phyloP scores from a whole-genome alignment of 768 basidiomycete species.

The Kwoniella sp. region DNA sequence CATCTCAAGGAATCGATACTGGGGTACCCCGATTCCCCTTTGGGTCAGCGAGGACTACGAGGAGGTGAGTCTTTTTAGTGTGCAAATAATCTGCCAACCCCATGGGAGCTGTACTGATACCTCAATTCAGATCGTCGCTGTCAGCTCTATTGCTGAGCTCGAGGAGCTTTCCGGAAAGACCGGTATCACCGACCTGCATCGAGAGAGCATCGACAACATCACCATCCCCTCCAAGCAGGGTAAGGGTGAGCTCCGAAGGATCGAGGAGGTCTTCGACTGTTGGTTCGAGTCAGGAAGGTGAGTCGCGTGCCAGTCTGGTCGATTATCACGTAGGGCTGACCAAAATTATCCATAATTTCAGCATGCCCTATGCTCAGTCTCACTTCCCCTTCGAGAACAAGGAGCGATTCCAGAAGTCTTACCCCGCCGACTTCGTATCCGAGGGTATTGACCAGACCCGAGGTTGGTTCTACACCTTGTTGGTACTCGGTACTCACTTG shows the following conservation, averaged over 20 bases:
- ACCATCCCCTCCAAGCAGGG: constrained; percentile 90
- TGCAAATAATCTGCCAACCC: neutral
- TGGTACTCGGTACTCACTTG: constrained; percentile 93
- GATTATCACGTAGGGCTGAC: neutral
- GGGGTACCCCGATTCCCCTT: constrained; percentile 96
- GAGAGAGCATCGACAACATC: constrained; percentile 93
- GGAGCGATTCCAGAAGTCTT: constrained; percentile 76
- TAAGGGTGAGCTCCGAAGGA: constrained; percentile 78
- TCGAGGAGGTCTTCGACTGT: constrained; percentile 99
- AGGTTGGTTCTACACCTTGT: constrained; percentile 98
- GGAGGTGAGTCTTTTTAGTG: constrained; percentile 70
- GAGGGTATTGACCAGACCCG: constrained; percentile 99
- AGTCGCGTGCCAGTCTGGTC: constrained; percentile 33
- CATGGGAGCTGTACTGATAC: neutral
- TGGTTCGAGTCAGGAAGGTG: constrained; percentile 99
- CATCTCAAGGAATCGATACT: constrained; percentile 96
- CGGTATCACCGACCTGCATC: constrained; percentile 85
- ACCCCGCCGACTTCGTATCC: constrained; percentile 95
- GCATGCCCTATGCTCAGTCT: constrained; percentile 97
- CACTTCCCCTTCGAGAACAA: constrained; percentile 99
- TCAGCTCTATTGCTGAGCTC: constrained; percentile 85
- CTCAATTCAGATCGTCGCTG: constrained; percentile 68
- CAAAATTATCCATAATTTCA: constrained; percentile 52
- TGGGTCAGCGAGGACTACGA: constrained; percentile 92
- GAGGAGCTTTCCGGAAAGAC: constrained; percentile 79